Conservation (phyloP, 768 basidiomycete species). For the Suillus plorans region DNA sequence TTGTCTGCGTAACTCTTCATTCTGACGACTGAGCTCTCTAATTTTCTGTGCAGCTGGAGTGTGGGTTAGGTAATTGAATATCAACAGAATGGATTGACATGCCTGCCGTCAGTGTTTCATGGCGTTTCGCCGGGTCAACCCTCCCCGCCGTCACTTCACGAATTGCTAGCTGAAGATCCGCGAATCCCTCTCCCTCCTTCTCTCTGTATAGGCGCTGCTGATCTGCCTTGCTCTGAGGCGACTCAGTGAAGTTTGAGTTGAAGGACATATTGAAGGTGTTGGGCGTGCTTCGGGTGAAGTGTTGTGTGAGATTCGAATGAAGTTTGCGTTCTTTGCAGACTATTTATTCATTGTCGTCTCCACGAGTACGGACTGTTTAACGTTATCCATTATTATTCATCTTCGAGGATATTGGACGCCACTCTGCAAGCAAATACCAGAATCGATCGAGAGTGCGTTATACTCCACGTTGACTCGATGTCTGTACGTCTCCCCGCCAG, state of each 20-base stretch:
- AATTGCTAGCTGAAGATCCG: constrained; percentile 5
- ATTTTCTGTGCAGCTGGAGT: background rate
- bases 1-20: background rate
- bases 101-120: constrained; percentile 23
- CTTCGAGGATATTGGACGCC: too few relatives aligned
- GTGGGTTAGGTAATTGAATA: background rate
- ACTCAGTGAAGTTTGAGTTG: background rate
- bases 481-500: background rate
- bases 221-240: background rate
- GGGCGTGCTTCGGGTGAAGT: background rate
- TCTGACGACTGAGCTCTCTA: background rate
- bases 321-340: background rate
- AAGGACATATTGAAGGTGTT: background rate
- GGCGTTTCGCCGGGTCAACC: constrained; percentile 14
- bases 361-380: background rate
- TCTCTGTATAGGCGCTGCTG: background rate
- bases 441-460: background rate
- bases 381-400: background rate
- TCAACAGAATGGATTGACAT: background rate
- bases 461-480: background rate
- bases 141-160: constrained; percentile 10
- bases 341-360: background rate
- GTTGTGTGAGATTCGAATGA: too few relatives aligned
- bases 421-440: too few relatives aligned
- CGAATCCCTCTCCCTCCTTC: background rate